Evolutionary conservation across 805 yeast species (phyloP).

Genomic region (Cyberlindnera maclurae): DNA sequence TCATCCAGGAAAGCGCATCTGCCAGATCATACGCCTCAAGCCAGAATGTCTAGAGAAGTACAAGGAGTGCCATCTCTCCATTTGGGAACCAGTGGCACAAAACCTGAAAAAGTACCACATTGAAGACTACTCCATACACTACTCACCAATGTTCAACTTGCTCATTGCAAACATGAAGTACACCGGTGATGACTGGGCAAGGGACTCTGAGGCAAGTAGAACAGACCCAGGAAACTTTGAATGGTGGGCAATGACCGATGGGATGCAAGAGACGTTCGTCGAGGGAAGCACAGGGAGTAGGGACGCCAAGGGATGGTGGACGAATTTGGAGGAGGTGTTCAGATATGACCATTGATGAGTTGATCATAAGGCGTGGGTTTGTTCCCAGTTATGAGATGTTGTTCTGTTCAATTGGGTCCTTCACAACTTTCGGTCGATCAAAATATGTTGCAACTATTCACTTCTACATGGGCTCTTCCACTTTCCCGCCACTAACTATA

Average conservation of each 20-base stretch:
- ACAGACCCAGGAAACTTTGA: conserved; percentile 30
- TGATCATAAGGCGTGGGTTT: neutral
- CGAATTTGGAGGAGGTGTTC: conserved; percentile 31
- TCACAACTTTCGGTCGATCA: too few relatives aligned
- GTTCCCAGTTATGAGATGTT: too few relatives aligned
- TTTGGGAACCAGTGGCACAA: conserved; percentile 28
- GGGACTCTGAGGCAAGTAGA: conserved; percentile 28
- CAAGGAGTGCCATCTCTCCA: conserved; percentile 26
- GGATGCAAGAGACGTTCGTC: conserved; percentile 32
- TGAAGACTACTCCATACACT: conserved; percentile 36
- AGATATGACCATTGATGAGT: conserved; percentile 26
- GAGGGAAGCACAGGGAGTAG: conserved; percentile 31
- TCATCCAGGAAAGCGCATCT: conserved; percentile 33
- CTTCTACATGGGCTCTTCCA: too few relatives aligned
- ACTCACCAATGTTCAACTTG: conserved; percentile 25
- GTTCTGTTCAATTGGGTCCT: too few relatives aligned
- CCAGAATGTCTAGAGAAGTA: conserved; percentile 34
- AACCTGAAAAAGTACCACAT: conserved; percentile 30
- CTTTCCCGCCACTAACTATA: too few relatives aligned
- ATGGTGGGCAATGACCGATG: conserved; percentile 36
- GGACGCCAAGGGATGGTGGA: conserved; percentile 36
- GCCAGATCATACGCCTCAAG: conserved; percentile 32
- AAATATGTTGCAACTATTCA: too few relatives aligned
- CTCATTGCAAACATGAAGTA: conserved; percentile 33
- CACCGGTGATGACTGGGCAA: conserved; percentile 32